These are phyloP conservation scores for Punica granatum DNA, from an alignment of 345 rosid species.

Conservation along the genomic window DNA sequence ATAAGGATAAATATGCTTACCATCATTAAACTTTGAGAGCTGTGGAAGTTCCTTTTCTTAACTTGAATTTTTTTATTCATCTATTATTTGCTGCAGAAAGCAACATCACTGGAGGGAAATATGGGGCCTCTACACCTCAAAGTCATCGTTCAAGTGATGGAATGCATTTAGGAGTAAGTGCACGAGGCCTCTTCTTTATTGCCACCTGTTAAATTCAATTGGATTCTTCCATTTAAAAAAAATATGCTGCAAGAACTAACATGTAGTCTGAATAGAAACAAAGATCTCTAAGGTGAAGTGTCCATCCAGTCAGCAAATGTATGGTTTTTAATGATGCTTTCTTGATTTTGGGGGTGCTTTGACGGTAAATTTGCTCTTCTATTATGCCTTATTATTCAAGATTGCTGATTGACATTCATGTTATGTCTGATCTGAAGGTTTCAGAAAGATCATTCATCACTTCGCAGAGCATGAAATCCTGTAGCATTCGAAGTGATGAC, in stretches of 20 bases:
- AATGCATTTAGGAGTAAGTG: constrained; percentile 36
- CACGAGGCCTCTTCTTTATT: constrained; percentile 5
- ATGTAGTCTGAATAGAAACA: neutral
- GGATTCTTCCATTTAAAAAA: neutral
- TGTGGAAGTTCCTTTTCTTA: too few relatives aligned
- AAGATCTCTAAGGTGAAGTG: too few relatives aligned
- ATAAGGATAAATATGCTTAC: neutral
- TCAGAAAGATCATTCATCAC: constrained; percentile 28
- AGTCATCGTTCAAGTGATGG: constrained; percentile 18
- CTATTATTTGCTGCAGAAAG: constrained; percentile 31
- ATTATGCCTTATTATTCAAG: neutral
- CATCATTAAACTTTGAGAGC: neutral
- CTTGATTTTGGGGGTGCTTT: neutral
- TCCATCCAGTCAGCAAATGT: too few relatives aligned
- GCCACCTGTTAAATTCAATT: neutral
- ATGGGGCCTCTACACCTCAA: constrained; percentile 6
- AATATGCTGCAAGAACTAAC: neutral
- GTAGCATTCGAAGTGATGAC: constrained; percentile 37
- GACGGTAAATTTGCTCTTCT: neutral
- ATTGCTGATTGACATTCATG: neutral
- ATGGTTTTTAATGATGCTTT: neutral
- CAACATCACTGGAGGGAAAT: constrained; percentile 21
- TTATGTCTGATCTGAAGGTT: constrained; percentile 21
- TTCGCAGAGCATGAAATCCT: constrained; percentile 19
- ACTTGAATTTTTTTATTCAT: neutral